Evolutionary conservation across 2,329 filamentous ascomycete genomes (phyloP).

Genomic region (Sporothrix mexicana): DNA sequence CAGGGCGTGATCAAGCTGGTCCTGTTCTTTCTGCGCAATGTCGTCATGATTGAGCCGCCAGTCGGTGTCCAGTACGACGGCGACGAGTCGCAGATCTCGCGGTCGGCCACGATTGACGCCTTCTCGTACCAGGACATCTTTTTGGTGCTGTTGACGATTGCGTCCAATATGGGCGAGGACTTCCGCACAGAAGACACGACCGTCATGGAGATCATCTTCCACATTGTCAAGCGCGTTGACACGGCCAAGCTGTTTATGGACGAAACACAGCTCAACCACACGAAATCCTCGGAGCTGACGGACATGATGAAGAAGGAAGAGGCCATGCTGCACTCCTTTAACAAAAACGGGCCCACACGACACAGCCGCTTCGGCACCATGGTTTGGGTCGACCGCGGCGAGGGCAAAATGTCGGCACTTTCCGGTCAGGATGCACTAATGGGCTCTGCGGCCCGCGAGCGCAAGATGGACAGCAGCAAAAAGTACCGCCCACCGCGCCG

Average conservation of each 20-base stretch:
- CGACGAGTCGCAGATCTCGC: conserved; percentile 88
- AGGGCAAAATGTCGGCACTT: conserved; percentile 82
- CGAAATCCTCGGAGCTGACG: conserved; percentile 74
- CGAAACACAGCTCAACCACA: conserved; percentile 70
- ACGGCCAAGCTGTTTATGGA: conserved; percentile 84
- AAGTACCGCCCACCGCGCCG: conserved; percentile 83
- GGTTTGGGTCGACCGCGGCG: conserved; percentile 91
- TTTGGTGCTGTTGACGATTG: conserved; percentile 80
- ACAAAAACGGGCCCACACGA: conserved; percentile 78
- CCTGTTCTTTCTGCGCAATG: conserved; percentile 86
- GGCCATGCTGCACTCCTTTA: conserved; percentile 78
- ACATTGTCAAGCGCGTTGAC: conserved; percentile 88
- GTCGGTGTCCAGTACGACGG: conserved; percentile 76
- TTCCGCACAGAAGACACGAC: conserved; percentile 88
- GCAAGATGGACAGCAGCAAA: conserved; percentile 90
- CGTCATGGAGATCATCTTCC: conserved; percentile 90
- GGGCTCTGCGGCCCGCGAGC: conserved; percentile 72
- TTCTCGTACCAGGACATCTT: conserved; percentile 93
- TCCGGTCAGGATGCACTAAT: conserved; percentile 86
- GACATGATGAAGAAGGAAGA: conserved; percentile 80
- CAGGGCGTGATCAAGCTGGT: conserved; percentile 92
- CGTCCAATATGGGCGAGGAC: conserved; percentile 92
- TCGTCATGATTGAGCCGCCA: conserved; percentile 81
- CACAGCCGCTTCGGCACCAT: conserved; percentile 97
- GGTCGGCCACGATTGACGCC: conserved; percentile 84